Percentiles rank a stretch among this genome's conserved stretches.
These are phyloP conservation scores for Venturia aucupariae DNA, from an alignment of 2,329 filamentous ascomycete species.

Conservation along the genomic window DNA sequence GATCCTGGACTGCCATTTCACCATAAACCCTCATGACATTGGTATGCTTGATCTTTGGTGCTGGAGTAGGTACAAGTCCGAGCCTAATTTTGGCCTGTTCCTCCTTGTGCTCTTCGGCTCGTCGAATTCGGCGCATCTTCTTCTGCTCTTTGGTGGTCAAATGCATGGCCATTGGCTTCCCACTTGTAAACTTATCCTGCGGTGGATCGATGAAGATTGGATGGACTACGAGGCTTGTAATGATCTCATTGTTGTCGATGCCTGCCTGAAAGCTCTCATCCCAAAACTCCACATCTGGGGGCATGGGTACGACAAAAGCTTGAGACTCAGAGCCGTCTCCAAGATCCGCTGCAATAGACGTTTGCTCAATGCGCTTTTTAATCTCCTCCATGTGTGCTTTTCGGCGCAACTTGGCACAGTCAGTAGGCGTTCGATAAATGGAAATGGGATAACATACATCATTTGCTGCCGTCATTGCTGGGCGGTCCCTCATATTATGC, in stretches of 20 bases:
- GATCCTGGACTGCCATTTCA: conserved; percentile 87
- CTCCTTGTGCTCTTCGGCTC: conserved; percentile 91
- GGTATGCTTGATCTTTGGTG: conserved; percentile 92
- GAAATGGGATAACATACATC: conserved; percentile 35
- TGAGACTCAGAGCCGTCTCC: conserved; percentile 83
- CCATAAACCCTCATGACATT: conserved; percentile 97
- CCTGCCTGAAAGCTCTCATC: conserved; percentile 79
- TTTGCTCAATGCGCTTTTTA: conserved; percentile 84
- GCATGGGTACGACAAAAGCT: conserved; percentile 72
- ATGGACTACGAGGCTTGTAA: conserved; percentile 87
- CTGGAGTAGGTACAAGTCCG: conserved; percentile 78
- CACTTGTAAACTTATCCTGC: conserved; percentile 72
- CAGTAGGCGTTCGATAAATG: not conserved
- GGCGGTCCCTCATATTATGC: conserved; percentile 11
- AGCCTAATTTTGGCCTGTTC: conserved; percentile 92
- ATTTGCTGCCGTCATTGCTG: conserved; percentile 46
- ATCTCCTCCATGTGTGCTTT: conserved; percentile 87
- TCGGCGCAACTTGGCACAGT: conserved; percentile 48
- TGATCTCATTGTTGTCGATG: conserved; percentile 61
- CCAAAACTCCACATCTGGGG: conserved; percentile 94
- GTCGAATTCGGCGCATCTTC: conserved; percentile 78
- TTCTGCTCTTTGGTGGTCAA: conserved; percentile 85
- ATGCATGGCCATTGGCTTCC: conserved; percentile 74
- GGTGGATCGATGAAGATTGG: conserved; percentile 85
- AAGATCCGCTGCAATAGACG: conserved; percentile 72